phyloP scores from a whole-genome alignment of 2,329 filamentous ascomycete genomes.

The Colletotrichum neosansevieriae region DNA sequence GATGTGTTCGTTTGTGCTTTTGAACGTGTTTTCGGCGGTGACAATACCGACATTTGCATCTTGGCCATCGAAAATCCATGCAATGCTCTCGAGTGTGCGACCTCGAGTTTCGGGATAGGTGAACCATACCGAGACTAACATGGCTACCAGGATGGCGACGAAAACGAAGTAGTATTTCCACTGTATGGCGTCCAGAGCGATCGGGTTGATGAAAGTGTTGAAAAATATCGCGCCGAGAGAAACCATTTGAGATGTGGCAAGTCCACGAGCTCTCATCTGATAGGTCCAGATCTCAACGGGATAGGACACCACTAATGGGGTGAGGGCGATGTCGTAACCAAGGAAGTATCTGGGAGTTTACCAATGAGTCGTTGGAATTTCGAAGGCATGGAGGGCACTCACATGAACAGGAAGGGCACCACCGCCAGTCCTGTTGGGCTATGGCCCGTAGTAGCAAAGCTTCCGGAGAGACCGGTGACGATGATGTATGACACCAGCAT shows the following conservation, averaged over 20 bases:
- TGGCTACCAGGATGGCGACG: conserved; percentile 62
- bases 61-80: conserved; percentile 25
- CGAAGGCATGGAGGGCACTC: not conserved
- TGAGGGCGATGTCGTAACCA: conserved; percentile 53
- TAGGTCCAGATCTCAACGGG: conserved; percentile 46
- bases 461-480: conserved; percentile 28
- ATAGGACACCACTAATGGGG: conserved; percentile 49
- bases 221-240: conserved; percentile 50
- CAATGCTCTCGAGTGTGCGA: conserved; percentile 38
- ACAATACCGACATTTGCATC: conserved; percentile 5
- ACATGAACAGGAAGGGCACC: conserved; percentile 53
- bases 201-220: conserved; percentile 59
- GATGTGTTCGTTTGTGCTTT: conserved; percentile 11
- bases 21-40: not conserved
- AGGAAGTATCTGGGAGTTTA: conserved; percentile 47
- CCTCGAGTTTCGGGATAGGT: conserved; percentile 40
- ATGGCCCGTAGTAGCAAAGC: conserved; percentile 40
- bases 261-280: conserved; percentile 38
- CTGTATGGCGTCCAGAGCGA: conserved; percentile 52
- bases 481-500: conserved; percentile 30
- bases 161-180: conserved; percentile 60
- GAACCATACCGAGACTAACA: conserved; percentile 32
- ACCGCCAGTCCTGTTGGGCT: conserved; percentile 46
- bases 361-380: not conserved
- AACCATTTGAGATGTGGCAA: conserved; percentile 9